These are phyloP conservation scores for Cucurbita pepo DNA, from an alignment of 306 rosid species.

Conservation along the genomic window DNA sequence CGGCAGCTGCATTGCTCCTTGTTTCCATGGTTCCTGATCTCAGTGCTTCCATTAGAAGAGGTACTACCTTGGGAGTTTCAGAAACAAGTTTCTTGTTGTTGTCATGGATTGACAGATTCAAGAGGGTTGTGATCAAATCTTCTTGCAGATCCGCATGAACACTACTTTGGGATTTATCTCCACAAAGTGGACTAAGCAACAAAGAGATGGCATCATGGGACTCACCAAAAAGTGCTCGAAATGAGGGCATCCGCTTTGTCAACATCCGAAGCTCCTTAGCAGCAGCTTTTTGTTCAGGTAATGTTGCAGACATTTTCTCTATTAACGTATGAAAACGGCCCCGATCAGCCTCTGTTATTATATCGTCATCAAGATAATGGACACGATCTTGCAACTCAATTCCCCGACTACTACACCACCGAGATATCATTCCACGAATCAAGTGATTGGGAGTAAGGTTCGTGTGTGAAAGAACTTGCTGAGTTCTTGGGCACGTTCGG, in stretches of 20 bases:
- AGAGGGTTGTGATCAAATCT: constrained; percentile 73
- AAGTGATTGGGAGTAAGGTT: constrained; percentile 63
- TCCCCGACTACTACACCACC: constrained; percentile 56
- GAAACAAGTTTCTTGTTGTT: constrained; percentile 76
- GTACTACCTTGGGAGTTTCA: constrained; percentile 61
- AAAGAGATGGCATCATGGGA: constrained; percentile 44
- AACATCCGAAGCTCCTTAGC: constrained; percentile 71
- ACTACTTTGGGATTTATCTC: constrained; percentile 17
- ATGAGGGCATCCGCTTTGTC: constrained; percentile 71
- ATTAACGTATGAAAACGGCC: constrained; percentile 45
- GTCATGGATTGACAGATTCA: constrained; percentile 76
- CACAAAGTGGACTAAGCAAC: constrained; percentile 53
- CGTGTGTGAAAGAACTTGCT: constrained; percentile 71
- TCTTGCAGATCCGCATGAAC: constrained; percentile 51
- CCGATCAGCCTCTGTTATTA: constrained; percentile 37
- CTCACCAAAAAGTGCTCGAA: constrained; percentile 64
- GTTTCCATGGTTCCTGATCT: constrained; percentile 63
- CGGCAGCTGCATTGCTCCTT: constrained; percentile 76
- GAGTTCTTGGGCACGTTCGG: constrained; percentile 61
- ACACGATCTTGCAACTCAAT: constrained; percentile 39
- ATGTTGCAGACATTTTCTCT: constrained; percentile 50
- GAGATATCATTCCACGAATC: constrained; percentile 54
- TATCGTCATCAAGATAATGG: constrained; percentile 30
- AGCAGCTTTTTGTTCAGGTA: constrained; percentile 55
- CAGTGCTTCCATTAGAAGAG: constrained; percentile 49